Evolutionary conservation across 1,139 yeast genomes (phyloP).

Genomic region (Blastobotrys apis): DNA sequence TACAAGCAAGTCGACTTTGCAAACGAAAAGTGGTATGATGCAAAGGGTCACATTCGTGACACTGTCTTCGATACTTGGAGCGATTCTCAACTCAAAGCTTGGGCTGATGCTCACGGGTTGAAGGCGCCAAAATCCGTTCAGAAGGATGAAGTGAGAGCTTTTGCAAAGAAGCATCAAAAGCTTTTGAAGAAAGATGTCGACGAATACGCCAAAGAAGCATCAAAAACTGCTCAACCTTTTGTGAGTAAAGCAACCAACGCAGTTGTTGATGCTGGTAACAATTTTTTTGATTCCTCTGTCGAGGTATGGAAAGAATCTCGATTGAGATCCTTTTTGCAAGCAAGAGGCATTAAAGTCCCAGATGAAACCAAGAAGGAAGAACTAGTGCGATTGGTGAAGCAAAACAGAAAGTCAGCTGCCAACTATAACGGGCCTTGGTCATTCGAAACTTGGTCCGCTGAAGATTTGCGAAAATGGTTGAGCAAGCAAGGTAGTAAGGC

Average conservation of each 20-base stretch:
- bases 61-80: constrained; percentile 49
- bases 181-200: constrained; percentile 24
- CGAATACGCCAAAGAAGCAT: constrained; percentile 20
- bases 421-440: constrained; percentile 36
- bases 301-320: constrained; percentile 37
- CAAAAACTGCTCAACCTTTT: constrained; percentile 24
- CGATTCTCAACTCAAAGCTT: constrained; percentile 42
- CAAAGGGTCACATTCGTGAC: constrained; percentile 44
- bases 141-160: constrained; percentile 37
- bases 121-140: constrained; percentile 37
- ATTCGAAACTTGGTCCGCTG: constrained; percentile 46
- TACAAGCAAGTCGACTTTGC: constrained; percentile 44
- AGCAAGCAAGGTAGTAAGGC: constrained; percentile 35
- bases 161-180: constrained; percentile 39
- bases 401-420: constrained; percentile 43
- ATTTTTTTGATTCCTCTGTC: constrained; percentile 25
- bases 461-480: constrained; percentile 42
- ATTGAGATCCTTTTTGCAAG: constrained; percentile 48
- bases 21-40: constrained; percentile 40
- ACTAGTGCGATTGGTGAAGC: constrained; percentile 46
- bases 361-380: constrained; percentile 45
- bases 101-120: constrained; percentile 46
- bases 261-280: constrained; percentile 20
- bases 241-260: constrained; percentile 24
- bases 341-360: constrained; percentile 49